A percentile compares a stretch with the other conserved stretches of the same genome.
phyloP scores from a whole-genome alignment of 2,329 filamentous ascomycete genomes.

The Dactylonectria macrodidyma region DNA sequence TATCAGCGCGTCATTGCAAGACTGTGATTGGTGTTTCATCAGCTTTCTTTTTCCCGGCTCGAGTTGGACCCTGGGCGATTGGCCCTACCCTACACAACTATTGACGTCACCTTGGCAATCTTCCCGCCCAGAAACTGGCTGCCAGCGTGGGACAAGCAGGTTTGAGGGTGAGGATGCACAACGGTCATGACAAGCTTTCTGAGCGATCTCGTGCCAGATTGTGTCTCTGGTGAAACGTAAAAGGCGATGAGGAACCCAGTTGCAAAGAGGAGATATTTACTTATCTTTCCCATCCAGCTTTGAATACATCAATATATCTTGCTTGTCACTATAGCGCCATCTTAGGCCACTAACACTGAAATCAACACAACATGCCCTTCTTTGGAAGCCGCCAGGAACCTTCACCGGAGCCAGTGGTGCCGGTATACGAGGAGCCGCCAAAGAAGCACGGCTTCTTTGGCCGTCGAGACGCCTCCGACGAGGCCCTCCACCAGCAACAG shows the following conservation, averaged over 20 bases:
- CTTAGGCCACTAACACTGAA: neutral
- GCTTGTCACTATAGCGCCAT: neutral
- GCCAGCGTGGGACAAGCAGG: constrained; percentile 22
- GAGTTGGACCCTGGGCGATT: constrained; percentile 9
- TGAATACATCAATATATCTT: neutral
- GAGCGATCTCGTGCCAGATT: neutral
- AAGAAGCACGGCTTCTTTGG: constrained; percentile 28
- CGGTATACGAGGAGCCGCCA: constrained; percentile 7
- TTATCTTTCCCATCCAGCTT: neutral
- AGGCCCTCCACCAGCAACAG: constrained; percentile 48
- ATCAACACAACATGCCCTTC: constrained; percentile 49
- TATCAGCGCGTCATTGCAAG: constrained; percentile 20
- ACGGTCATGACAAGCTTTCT: neutral
- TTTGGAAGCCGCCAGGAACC: constrained; percentile 49
- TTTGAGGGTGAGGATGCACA: constrained; percentile 5
- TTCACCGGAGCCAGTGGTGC: constrained; percentile 49
- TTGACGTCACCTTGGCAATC: constrained; percentile 43
- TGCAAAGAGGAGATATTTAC: neutral
- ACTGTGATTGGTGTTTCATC: constrained; percentile 12
- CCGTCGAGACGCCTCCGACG: constrained; percentile 49
- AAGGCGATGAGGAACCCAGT: constrained; percentile 1
- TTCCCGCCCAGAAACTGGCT: constrained; percentile 6
- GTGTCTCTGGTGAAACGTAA: constrained; percentile 3
- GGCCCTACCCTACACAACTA: constrained; percentile 17
- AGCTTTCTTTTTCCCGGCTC: neutral